Evolutionary conservation across 73 alveolate species (phyloP).

Genomic region (Paramecium biaurelia): DNA sequence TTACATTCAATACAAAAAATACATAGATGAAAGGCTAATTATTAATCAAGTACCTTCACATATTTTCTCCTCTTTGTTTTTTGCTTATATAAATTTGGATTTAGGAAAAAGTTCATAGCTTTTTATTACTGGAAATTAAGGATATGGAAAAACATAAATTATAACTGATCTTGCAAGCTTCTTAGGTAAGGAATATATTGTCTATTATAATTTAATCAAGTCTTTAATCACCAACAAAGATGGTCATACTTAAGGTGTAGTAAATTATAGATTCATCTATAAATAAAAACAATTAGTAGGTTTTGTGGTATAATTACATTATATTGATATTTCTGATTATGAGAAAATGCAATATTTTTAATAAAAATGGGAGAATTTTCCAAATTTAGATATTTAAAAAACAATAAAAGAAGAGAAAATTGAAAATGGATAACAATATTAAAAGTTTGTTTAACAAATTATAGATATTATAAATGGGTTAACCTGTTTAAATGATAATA

Average conservation of each 20-base stretch:
- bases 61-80: neutral
- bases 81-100: neutral
- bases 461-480: neutral
- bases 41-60: neutral
- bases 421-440: neutral
- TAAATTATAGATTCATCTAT: neutral
- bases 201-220: neutral
- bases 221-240: neutral
- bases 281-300: neutral
- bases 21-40: neutral
- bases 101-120: neutral
- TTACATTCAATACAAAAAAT: neutral
- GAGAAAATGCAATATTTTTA: neutral
- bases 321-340: neutral
- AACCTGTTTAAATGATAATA: neutral
- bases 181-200: neutral
- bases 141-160: neutral
- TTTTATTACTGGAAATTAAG: constrained; percentile 2
- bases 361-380: neutral
- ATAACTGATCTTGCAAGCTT: neutral
- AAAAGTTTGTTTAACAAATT: neutral
- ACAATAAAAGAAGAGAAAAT: neutral
- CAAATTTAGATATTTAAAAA: neutral
- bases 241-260: neutral
- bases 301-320: neutral